These are phyloP conservation scores for Sporothrix globosa DNA, from an alignment of 2,329 filamentous ascomycete species.

Conservation along the genomic window DNA sequence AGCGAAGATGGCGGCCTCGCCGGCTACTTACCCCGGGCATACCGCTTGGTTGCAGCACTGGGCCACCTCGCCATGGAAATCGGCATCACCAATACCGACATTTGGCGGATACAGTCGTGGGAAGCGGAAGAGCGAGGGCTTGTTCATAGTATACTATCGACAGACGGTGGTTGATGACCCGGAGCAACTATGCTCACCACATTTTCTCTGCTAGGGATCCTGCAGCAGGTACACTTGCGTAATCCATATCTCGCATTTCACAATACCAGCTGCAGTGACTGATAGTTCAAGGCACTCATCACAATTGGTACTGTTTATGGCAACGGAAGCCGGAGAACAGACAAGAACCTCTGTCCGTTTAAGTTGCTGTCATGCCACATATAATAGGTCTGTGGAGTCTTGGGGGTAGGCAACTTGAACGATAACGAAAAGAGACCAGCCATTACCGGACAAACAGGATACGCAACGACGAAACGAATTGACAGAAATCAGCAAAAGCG, in stretches of 20 bases:
- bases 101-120: not conserved
- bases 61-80: not conserved
- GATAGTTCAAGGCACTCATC: no score
- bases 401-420: not conserved
- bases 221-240: not conserved
- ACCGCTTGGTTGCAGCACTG: not conserved
- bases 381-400: no score
- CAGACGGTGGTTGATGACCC: not conserved
- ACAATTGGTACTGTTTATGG: not conserved
- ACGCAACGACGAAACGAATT: not conserved
- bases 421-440: not conserved
- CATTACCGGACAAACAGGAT: not conserved
- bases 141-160: not conserved
- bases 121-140: not conserved
- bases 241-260: not conserved
- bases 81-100: not conserved
- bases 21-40: constrained; percentile 5
- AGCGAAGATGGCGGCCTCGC: not conserved
- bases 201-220: not conserved
- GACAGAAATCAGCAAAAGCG: not conserved
- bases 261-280: not conserved
- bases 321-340: no score
- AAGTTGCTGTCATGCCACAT: no score
- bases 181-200: not conserved
- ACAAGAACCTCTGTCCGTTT: no score